A percentile compares a stretch with the other conserved stretches of the same genome.
Conservation (phyloP, 148 eudicot species). For the Spergularia marina region DNA sequence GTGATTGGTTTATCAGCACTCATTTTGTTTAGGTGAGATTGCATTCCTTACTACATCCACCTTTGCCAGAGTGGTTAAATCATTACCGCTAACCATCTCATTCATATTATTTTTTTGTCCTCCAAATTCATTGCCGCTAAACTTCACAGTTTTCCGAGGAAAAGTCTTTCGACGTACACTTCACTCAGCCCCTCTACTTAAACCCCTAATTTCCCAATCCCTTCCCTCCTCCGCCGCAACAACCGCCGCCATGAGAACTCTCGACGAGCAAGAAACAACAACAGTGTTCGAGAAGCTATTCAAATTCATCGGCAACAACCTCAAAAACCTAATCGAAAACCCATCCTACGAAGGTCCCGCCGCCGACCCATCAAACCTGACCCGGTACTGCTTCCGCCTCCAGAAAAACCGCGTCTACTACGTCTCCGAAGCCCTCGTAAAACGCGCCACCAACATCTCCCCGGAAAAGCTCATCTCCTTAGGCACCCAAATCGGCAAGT, state of each 20-base stretch:
- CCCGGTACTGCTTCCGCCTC: conserved; percentile 83
- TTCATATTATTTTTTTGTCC: too few relatives aligned
- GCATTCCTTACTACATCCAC: too few relatives aligned
- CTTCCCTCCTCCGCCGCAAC: neutral
- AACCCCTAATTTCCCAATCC: neutral
- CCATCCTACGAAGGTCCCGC: conserved; percentile 81
- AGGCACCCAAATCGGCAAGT: conserved; percentile 70
- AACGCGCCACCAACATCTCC: conserved; percentile 80
- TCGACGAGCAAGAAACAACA: conserved; percentile 89
- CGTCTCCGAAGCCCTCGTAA: conserved; percentile 70
- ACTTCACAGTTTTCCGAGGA: too few relatives aligned
- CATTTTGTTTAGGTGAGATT: too few relatives aligned
- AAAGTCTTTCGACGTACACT: too few relatives aligned
- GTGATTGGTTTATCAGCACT: too few relatives aligned
- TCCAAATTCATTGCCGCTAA: too few relatives aligned
- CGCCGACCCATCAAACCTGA: conserved; percentile 48
- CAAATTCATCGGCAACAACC: conserved; percentile 93
- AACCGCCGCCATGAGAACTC: conserved; percentile 54
- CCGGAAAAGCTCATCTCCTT: conserved; percentile 59
- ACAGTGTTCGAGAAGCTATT: conserved; percentile 76
- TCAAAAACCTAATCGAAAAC: conserved; percentile 75
- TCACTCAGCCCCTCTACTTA: too few relatives aligned
- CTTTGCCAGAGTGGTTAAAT: too few relatives aligned
- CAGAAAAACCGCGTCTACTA: conserved; percentile 79
- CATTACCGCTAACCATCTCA: too few relatives aligned